These are phyloP conservation scores for Botrytis pseudocinerea DNA, from an alignment of 2,329 filamentous ascomycete species.

Conservation along the genomic window DNA sequence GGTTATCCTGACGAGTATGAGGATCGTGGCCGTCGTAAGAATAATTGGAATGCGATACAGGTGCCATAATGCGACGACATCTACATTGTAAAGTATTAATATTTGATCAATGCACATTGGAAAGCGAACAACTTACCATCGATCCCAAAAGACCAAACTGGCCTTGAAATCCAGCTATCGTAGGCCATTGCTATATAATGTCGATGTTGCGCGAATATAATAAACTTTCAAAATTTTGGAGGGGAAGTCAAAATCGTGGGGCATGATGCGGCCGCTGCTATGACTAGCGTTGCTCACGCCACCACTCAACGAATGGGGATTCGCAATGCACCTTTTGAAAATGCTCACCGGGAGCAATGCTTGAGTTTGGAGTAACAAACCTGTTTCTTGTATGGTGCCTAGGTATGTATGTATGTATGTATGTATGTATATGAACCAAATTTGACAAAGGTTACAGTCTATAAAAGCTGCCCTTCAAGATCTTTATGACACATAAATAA, in stretches of 20 bases:
- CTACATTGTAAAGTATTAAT: constrained; percentile 26
- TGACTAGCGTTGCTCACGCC: background rate
- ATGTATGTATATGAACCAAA: too few relatives aligned
- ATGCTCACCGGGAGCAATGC: background rate
- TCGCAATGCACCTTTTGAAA: background rate
- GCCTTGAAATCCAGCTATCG: constrained; percentile 26
- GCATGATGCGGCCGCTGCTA: constrained; percentile 13
- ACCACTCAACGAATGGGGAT: constrained; percentile 1
- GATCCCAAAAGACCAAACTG: constrained; percentile 28
- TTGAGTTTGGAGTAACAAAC: background rate
- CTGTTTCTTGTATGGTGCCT: too few relatives aligned
- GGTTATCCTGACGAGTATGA: constrained; percentile 42
- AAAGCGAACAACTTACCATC: constrained; percentile 26
- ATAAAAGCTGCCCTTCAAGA: background rate
- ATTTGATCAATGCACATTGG: background rate
- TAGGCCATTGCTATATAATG: constrained; percentile 16
- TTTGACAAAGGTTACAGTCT: too few relatives aligned
- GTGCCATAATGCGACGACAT: constrained; percentile 46
- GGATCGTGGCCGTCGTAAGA: constrained; percentile 42
- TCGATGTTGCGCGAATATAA: background rate
- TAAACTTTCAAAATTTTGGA: constrained; percentile 14
- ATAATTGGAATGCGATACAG: constrained; percentile 48
- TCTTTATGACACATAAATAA: background rate
- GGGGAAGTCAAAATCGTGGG: constrained; percentile 18
- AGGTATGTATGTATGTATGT: too few relatives aligned